Evolutionary conservation across 2,329 filamentous ascomycete genomes (phyloP).

Genomic region (Monilinia aucupariae): DNA sequence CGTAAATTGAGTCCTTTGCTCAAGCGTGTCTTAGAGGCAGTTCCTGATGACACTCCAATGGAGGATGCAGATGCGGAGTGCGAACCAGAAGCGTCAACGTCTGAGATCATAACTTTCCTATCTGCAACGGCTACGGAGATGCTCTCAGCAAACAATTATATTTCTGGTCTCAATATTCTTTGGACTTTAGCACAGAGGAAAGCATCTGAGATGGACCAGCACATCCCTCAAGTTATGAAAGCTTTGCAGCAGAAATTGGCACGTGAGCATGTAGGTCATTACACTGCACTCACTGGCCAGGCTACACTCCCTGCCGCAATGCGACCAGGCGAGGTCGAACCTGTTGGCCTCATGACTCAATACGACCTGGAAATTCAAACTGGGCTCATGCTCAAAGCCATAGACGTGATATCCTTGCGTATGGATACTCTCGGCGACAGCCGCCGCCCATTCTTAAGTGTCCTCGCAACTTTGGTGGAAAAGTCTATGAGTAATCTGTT

Average conservation of each 20-base stretch:
- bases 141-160: conserved; percentile 72
- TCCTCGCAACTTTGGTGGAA: conserved; percentile 89
- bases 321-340: conserved; percentile 44
- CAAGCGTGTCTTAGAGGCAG: conserved; percentile 77
- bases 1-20: conserved; percentile 70
- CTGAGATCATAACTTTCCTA: conserved; percentile 80
- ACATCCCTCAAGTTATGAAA: conserved; percentile 86
- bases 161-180: conserved; percentile 85
- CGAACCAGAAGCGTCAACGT: conserved; percentile 72
- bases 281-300: conserved; percentile 52
- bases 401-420: conserved; percentile 83
- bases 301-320: conserved; percentile 36
- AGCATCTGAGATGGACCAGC: conserved; percentile 81
- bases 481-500: conserved; percentile 83
- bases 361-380: conserved; percentile 87
- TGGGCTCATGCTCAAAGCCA: conserved; percentile 86
- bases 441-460: conserved; percentile 86
- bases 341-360: conserved; percentile 55
- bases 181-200: conserved; percentile 87
- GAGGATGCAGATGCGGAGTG: conserved; percentile 77
- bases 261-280: conserved; percentile 83
- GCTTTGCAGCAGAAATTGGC: conserved; percentile 87
- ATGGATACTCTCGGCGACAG: conserved; percentile 93
- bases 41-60: conserved; percentile 73
- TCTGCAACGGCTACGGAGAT: conserved; percentile 84